Percentiles rank a stretch among this genome's conserved stretches.
Evolutionary conservation across 352 stramenopile genomes (phyloP).

Genomic region (Phytophthora rubi): DNA sequence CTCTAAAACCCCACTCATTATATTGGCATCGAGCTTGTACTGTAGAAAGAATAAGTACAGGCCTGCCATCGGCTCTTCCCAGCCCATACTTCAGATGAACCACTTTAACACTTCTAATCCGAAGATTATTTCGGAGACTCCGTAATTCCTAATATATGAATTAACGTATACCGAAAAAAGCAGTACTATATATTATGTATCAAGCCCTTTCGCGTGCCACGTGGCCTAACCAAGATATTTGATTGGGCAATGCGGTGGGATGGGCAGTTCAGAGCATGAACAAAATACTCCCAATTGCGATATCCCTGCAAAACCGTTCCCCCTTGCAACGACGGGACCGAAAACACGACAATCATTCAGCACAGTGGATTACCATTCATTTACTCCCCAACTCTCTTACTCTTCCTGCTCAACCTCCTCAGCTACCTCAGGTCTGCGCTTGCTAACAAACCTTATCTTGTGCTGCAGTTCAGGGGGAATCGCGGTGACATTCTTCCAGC

Average conservation of each 20-base stretch:
- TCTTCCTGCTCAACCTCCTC: not conserved
- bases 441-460: slow-evolving; percentile 20
- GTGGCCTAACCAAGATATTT: not conserved
- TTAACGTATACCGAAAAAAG: not conserved
- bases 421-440: slow-evolving; percentile 1
- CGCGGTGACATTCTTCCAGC: slow-evolving; percentile 16
- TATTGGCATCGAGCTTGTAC: no score
- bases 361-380: not conserved
- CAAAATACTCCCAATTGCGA: slow-evolving; percentile 1
- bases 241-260: not conserved
- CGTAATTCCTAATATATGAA: not conserved
- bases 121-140: not conserved
- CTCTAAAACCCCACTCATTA: no score
- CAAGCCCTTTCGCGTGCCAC: slow-evolving; percentile 10
- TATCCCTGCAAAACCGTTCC: slow-evolving; percentile 14
- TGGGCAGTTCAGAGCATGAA: not conserved
- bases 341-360: slow-evolving; percentile 5
- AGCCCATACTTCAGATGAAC: no score
- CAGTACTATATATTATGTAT: slow-evolving; percentile 5
- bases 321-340: not conserved
- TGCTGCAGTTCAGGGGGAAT: slow-evolving; percentile 15
- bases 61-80: no score
- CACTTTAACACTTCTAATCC: not conserved
- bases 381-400: not conserved
- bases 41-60: no score